Conservation (phyloP, 768 basidiomycete species). For the Boletus speciosus region DNA sequence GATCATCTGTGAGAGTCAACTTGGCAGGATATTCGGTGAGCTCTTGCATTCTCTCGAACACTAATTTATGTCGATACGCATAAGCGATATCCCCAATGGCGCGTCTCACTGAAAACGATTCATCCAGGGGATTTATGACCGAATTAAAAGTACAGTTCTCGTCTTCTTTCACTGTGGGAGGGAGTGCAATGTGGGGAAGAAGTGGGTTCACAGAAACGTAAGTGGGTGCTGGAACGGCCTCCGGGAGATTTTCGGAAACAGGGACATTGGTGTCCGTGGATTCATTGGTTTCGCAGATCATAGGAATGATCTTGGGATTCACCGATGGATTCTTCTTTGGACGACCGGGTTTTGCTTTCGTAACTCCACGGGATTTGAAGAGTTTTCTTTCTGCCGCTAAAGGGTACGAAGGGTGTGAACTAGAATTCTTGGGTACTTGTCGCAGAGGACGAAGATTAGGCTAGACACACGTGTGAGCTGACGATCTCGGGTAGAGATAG, state of each 20-base stretch:
- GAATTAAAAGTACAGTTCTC: slow-evolving; percentile 13
- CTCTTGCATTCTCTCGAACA: slow-evolving; percentile 29
- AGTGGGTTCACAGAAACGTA: slow-evolving; percentile 31
- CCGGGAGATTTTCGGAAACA: slow-evolving; percentile 10
- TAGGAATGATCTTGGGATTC: slow-evolving; percentile 6
- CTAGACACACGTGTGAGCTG: slow-evolving; percentile 15
- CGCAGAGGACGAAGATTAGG: slow-evolving; percentile 32
- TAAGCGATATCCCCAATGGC: slow-evolving; percentile 30
- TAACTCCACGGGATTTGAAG: slow-evolving; percentile 26
- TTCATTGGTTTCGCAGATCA: slow-evolving; percentile 9
- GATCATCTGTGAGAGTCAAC: slow-evolving; percentile 8
- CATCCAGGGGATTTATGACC: slow-evolving; percentile 22
- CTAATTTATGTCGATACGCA: slow-evolving; percentile 23
- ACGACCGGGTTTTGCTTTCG: slow-evolving; percentile 31
- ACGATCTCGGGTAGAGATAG: slow-evolving; percentile 6
- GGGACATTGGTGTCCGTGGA: slow-evolving; percentile 1
- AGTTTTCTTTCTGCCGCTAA: slow-evolving; percentile 13
- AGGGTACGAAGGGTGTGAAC: slow-evolving; percentile 18
- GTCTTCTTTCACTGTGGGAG: slow-evolving; percentile 4
- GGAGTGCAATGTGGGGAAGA: slow-evolving; percentile 3
- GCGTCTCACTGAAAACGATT: slow-evolving; percentile 25
- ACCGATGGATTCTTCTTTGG: slow-evolving; percentile 21
- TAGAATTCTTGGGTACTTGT: slow-evolving; percentile 24
- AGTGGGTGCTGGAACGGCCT: neutral
- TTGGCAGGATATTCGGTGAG: slow-evolving; percentile 15